Conservation (phyloP, 139 green algal species). For the Nannochloris sp. region DNA sequence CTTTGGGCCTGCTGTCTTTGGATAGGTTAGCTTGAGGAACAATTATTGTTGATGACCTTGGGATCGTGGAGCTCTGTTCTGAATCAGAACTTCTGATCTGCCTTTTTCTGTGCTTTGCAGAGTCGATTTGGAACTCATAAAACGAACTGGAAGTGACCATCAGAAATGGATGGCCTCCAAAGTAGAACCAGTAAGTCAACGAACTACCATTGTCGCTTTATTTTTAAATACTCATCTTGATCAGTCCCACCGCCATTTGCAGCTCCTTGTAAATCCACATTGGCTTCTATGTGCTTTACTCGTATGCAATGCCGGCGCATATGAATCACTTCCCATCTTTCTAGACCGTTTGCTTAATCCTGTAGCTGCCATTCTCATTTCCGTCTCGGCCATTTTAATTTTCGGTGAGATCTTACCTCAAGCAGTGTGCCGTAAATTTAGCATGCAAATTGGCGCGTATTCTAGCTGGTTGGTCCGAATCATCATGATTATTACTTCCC, state of each 20-base stretch:
- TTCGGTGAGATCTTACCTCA: slow-evolving; percentile 85
- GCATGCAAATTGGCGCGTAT: slow-evolving; percentile 35
- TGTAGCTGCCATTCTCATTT: slow-evolving; percentile 60
- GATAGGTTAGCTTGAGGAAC: slow-evolving; percentile 43
- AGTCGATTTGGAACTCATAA: slow-evolving; percentile 44
- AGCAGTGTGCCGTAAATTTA: slow-evolving; percentile 37
- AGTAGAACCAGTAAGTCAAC: slow-evolving; percentile 26
- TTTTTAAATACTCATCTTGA: background rate
- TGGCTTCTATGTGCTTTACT: slow-evolving; percentile 60
- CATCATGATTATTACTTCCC: slow-evolving; percentile 23
- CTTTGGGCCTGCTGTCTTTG: slow-evolving; percentile 66
- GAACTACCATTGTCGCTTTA: background rate
- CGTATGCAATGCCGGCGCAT: slow-evolving; percentile 57
- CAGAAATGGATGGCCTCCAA: slow-evolving; percentile 41
- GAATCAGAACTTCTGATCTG: no score
- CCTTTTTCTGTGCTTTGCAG: background rate
- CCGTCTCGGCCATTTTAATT: slow-evolving; percentile 67
- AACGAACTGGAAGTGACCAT: slow-evolving; percentile 35
- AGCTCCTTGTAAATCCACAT: slow-evolving; percentile 42
- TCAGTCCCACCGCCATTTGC: background rate
- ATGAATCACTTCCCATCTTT: slow-evolving; percentile 71
- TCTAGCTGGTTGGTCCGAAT: slow-evolving; percentile 23
- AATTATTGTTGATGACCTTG: slow-evolving; percentile 59
- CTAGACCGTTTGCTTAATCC: slow-evolving; percentile 62
- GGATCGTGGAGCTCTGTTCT: background rate